Conservation (phyloP, 176 grass and related monocot genomes). For the Otatea glauca region DNA sequence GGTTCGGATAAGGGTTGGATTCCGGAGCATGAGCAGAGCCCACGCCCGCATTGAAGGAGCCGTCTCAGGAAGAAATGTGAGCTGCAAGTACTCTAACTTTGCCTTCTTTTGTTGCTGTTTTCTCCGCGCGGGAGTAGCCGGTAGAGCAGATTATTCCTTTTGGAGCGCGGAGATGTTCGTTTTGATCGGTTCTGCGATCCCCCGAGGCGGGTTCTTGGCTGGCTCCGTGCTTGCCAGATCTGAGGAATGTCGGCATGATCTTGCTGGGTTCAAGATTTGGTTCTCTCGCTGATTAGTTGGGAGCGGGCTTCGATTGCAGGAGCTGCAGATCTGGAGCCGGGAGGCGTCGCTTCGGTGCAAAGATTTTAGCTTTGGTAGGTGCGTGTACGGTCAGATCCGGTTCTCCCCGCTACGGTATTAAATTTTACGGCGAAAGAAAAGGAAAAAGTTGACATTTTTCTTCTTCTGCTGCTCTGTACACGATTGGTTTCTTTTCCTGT, state of each 20-base stretch:
- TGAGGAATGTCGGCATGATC: not conserved
- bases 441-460: constrained; percentile 20
- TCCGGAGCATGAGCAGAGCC: not conserved
- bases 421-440: constrained; percentile 1
- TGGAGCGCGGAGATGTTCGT: not conserved
- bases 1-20: not conserved
- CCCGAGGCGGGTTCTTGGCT: not conserved
- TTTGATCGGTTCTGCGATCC: not conserved
- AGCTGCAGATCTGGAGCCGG: constrained; percentile 16
- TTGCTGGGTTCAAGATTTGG: not conserved
- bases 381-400: constrained; percentile 1
- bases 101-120: not conserved
- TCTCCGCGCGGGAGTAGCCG: not conserved
- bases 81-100: constrained; percentile 29
- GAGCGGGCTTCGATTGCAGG: not conserved
- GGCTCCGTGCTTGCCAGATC: constrained; percentile 1
- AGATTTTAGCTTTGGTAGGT: not conserved
- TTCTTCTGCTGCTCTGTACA: not conserved
- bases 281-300: not conserved
- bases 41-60: not conserved
- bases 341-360: not conserved
- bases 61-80: constrained; percentile 20
- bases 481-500: constrained; percentile 31
- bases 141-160: not conserved
- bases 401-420: not conserved